These are phyloP conservation scores for Spencermartinsiella europaea DNA, from an alignment of 805 yeast genomes.

Conservation along the genomic window DNA sequence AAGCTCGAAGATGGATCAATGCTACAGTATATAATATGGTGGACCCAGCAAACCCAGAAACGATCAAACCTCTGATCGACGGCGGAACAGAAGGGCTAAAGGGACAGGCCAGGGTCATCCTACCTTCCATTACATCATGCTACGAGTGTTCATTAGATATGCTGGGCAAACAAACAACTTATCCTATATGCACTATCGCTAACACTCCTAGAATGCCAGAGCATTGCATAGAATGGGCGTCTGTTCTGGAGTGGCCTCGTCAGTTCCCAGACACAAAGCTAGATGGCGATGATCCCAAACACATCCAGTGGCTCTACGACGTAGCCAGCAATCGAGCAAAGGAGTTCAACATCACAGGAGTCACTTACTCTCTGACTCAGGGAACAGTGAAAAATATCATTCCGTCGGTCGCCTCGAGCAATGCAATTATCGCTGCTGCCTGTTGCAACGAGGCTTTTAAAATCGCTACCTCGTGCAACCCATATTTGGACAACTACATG, in stretches of 20 bases:
- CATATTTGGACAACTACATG: constrained; percentile 69
- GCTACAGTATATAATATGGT: constrained; percentile 60
- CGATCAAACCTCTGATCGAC: constrained; percentile 68
- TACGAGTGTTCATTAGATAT: constrained; percentile 87
- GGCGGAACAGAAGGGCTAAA: constrained; percentile 95
- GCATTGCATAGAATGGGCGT: constrained; percentile 91
- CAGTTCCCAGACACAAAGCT: constrained; percentile 39
- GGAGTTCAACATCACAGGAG: constrained; percentile 61
- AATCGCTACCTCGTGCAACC: constrained; percentile 64
- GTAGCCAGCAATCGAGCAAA: constrained; percentile 55
- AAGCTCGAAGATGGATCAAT: constrained; percentile 89
- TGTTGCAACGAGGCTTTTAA: constrained; percentile 86
- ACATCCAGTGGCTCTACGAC: constrained; percentile 58
- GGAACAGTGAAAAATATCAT: constrained; percentile 90
- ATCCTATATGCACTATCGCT: constrained; percentile 91
- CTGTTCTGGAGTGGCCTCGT: constrained; percentile 67
- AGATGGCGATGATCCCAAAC: constrained; percentile 64
- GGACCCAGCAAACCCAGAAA: constrained; percentile 39
- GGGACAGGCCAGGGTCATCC: constrained; percentile 83
- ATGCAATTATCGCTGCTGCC: constrained; percentile 85
- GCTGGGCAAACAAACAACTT: constrained; percentile 52
- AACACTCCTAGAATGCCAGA: constrained; percentile 92
- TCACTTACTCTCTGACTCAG: constrained; percentile 62
- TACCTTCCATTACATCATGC: constrained; percentile 83
- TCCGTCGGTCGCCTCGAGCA: constrained; percentile 92